These are phyloP conservation scores for Naganishia kalamii DNA, from an alignment of 768 basidiomycete species.

Conservation along the genomic window DNA sequence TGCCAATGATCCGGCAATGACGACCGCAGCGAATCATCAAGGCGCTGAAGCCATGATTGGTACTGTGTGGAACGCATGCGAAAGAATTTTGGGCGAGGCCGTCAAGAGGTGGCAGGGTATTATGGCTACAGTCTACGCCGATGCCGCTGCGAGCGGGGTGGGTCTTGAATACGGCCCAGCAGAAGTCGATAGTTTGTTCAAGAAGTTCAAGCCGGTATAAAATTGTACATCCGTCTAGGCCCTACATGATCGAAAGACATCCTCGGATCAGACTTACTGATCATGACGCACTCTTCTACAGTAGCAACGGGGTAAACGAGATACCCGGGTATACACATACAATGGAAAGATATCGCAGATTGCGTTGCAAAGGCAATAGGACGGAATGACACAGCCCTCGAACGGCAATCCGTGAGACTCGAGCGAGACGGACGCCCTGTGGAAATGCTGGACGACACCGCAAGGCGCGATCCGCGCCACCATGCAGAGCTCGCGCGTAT, in stretches of 20 bases:
- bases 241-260: not conserved
- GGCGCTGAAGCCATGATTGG: conserved; percentile 54
- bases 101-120: conserved; percentile 63
- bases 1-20: not conserved
- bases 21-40: not conserved
- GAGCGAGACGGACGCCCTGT: too few species aligned
- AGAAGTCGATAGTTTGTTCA: conserved; percentile 76
- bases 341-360: too few species aligned
- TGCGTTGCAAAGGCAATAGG: too few species aligned
- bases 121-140: conserved; percentile 72
- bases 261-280: too few species aligned
- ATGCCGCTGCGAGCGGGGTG: conserved; percentile 54
- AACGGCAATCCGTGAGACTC: too few species aligned
- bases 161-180: conserved; percentile 64
- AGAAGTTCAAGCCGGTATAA: conserved; percentile 43
- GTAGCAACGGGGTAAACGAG: too few species aligned
- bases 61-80: conserved; percentile 85
- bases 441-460: too few species aligned
- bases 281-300: not conserved
- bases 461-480: too few species aligned
- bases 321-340: too few species aligned
- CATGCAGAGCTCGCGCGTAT: too few species aligned
- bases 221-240: not conserved
- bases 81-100: conserved; percentile 70
- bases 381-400: too few species aligned